phyloP scores from a whole-genome alignment of 2,329 filamentous ascomycete species.

The Ascochyta clinopodiicola region DNA sequence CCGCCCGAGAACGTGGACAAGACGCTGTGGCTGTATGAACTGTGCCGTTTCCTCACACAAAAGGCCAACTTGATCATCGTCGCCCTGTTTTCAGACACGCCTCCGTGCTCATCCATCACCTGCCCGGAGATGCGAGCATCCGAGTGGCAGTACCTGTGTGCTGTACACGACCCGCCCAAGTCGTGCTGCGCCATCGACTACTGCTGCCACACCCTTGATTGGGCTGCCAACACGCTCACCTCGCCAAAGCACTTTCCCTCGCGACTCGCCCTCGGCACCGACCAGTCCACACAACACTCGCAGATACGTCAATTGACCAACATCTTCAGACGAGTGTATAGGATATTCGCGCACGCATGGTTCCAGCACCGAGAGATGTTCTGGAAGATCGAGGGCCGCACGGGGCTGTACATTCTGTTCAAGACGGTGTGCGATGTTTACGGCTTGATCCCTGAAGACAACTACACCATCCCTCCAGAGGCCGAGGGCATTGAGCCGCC shows the following conservation, averaged over 20 bases:
- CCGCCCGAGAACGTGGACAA: constrained; percentile 83
- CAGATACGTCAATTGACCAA: constrained; percentile 88
- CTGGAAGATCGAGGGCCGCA: constrained; percentile 88
- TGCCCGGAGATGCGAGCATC: constrained; percentile 98
- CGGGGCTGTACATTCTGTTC: constrained; percentile 95
- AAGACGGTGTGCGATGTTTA: constrained; percentile 96
- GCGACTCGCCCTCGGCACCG: constrained; percentile 67
- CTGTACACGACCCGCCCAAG: constrained; percentile 95
- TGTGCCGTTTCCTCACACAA: constrained; percentile 93
- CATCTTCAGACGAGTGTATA: constrained; percentile 90
- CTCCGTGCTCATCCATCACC: constrained; percentile 85
- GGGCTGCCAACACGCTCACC: constrained; percentile 93
- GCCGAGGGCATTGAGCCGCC: constrained; percentile 73
- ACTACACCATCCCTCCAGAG: constrained; percentile 92
- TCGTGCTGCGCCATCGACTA: constrained; percentile 98
- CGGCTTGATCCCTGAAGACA: constrained; percentile 86
- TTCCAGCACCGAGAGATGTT: constrained; percentile 96
- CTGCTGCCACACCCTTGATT: constrained; percentile 97
- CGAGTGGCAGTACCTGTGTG: constrained; percentile 99
- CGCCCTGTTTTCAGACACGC: constrained; percentile 88
- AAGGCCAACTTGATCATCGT: constrained; percentile 93
- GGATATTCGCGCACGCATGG: constrained; percentile 98
- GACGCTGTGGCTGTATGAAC: constrained; percentile 95
- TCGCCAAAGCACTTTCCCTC: constrained; percentile 96
- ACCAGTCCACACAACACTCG: constrained; percentile 47